Conservation (phyloP, 345 rosid species). For the Populus deltoides region DNA sequence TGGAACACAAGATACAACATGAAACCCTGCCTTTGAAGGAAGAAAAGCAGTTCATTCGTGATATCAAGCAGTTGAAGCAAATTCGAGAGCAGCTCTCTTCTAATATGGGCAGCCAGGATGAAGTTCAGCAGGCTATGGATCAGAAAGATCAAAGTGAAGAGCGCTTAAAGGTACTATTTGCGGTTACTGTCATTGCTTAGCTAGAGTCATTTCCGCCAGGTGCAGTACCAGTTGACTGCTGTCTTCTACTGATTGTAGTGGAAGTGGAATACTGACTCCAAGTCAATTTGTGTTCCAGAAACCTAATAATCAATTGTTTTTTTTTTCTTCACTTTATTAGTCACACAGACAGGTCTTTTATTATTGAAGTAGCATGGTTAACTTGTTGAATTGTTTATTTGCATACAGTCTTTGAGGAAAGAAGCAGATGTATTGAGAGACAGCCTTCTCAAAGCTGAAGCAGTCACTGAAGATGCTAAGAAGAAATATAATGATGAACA, state of each 20-base stretch:
- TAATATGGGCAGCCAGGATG: constrained; percentile 55
- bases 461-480: constrained; percentile 50
- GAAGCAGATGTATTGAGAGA: constrained; percentile 63
- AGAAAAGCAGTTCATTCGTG: constrained; percentile 69
- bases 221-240: no score
- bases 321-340: background rate
- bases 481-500: constrained; percentile 44
- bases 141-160: constrained; percentile 64
- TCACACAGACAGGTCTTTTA: background rate
- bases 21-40: constrained; percentile 67
- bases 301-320: background rate
- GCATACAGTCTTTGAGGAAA: constrained; percentile 55
- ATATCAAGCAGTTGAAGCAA: constrained; percentile 63
- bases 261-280: no score
- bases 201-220: no score
- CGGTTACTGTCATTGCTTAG: background rate
- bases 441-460: constrained; percentile 54
- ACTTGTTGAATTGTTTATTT: constrained; percentile 7
- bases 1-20: constrained; percentile 70
- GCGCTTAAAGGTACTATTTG: constrained; percentile 62
- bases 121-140: constrained; percentile 56
- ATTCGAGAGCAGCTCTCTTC: constrained; percentile 53
- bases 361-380: background rate
- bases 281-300: no score
- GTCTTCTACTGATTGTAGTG: no score